These are phyloP conservation scores for Striga hermonthica DNA, from an alignment of 305 asterid species.

Conservation along the genomic window DNA sequence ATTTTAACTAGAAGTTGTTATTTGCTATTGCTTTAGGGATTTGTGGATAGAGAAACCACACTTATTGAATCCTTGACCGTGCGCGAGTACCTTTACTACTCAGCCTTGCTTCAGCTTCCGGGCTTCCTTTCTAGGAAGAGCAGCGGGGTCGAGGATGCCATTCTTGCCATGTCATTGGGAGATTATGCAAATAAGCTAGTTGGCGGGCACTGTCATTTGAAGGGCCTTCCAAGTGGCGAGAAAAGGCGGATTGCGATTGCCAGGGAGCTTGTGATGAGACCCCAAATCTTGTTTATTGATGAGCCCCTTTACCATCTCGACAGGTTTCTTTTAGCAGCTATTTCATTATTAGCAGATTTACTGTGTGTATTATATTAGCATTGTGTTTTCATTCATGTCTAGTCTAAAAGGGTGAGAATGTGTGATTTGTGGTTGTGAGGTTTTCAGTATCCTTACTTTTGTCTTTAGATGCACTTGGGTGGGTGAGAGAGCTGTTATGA, in stretches of 20 bases:
- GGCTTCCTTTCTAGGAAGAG: conserved; percentile 67
- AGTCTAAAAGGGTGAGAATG: no score
- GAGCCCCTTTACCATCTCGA: conserved; percentile 99
- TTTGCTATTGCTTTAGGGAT: conserved; percentile 59
- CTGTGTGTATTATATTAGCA: neutral
- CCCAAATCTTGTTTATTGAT: conserved; percentile 81
- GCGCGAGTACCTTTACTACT: conserved; percentile 91
- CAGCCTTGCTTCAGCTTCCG: conserved; percentile 88
- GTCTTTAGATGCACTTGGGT: no score
- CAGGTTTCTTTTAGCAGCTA: conserved; percentile 68
- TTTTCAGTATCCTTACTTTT: no score
- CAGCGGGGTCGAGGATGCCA: conserved; percentile 91
- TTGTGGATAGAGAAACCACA: conserved; percentile 81
- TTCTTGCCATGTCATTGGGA: conserved; percentile 86
- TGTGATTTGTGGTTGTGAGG: no score
- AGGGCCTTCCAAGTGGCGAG: conserved; percentile 92
- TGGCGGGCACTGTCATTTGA: conserved; percentile 92
- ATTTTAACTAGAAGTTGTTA: conserved; percentile 22
- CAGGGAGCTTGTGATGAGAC: conserved; percentile 94
- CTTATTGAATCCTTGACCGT: conserved; percentile 92
- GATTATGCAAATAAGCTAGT: conserved; percentile 88
- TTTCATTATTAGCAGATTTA: no score
- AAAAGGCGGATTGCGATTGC: conserved; percentile 94
- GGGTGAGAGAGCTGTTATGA: no score
- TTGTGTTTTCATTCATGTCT: no score